These are phyloP conservation scores for Trypanosoma lewisi DNA, from an alignment of 208 protist genomes.

Conservation along the genomic window DNA sequence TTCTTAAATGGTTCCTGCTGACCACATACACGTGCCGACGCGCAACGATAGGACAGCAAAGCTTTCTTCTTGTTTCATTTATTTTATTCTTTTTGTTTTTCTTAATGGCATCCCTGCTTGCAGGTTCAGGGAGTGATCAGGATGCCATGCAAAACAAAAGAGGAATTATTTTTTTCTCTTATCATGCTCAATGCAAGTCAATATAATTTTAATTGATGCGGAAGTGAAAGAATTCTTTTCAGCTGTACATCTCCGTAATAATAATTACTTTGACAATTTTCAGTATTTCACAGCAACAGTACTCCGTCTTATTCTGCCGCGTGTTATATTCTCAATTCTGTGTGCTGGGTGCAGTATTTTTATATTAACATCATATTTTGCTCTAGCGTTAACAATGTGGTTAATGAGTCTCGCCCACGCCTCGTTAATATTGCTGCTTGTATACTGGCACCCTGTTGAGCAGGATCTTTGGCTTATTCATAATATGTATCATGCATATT, in stretches of 20 bases:
- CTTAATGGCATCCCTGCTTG: slow-evolving; percentile 28
- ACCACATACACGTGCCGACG: slow-evolving; percentile 32
- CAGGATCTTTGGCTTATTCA: slow-evolving; percentile 26
- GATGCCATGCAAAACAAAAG: slow-evolving; percentile 48
- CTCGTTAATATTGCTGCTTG: slow-evolving; percentile 29
- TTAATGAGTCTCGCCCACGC: slow-evolving; percentile 41
- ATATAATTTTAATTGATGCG: slow-evolving; percentile 41
- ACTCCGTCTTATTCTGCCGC: slow-evolving; percentile 34
- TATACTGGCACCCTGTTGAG: slow-evolving; percentile 38
- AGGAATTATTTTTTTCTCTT: slow-evolving; percentile 55
- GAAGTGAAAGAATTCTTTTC: slow-evolving; percentile 44
- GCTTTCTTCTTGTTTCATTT: slow-evolving; percentile 35
- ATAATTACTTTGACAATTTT: slow-evolving; percentile 33
- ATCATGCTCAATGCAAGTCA: slow-evolving; percentile 44
- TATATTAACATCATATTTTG: slow-evolving; percentile 25
- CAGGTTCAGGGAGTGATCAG: slow-evolving; percentile 13
- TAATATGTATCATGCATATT: slow-evolving; percentile 47
- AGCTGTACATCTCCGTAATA: slow-evolving; percentile 32
- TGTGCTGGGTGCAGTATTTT: slow-evolving; percentile 26
- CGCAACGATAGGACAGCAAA: slow-evolving; percentile 7
- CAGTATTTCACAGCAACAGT: slow-evolving; percentile 46
- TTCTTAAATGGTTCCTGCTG: slow-evolving; percentile 24
- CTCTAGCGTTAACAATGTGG: slow-evolving; percentile 31
- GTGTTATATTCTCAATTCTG: slow-evolving; percentile 28
- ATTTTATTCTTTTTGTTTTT: slow-evolving; percentile 41